phyloP scores from a whole-genome alignment of 2,329 filamentous ascomycete genomes.

The Pyricularia pennisetigena region DNA sequence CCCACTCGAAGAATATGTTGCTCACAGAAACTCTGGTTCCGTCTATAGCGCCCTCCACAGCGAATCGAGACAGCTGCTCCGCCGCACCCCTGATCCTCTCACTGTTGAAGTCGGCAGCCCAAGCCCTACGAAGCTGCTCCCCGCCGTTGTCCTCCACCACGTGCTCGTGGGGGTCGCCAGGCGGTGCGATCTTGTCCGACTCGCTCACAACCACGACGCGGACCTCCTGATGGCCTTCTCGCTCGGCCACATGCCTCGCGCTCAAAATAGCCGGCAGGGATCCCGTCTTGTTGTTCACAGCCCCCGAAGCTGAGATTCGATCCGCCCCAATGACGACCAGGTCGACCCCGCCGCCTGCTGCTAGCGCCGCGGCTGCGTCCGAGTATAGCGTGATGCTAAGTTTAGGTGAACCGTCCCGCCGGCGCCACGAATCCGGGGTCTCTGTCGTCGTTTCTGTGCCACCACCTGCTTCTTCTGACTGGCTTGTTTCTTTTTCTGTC shows the following conservation, averaged over 20 bases:
- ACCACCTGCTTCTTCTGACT: background rate
- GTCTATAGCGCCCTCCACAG: constrained; percentile 6
- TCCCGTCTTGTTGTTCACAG: constrained; percentile 58
- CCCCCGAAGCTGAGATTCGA: constrained; percentile 44
- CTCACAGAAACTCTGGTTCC: constrained; percentile 21
- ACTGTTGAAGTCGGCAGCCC: constrained; percentile 24
- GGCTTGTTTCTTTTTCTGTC: constrained; percentile 7
- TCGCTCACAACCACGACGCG: constrained; percentile 47
- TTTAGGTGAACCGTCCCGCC: background rate
- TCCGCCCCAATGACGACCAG: constrained; percentile 56
- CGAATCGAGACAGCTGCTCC: background rate
- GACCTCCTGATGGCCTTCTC: constrained; percentile 13
- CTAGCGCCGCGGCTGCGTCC: constrained; percentile 48
- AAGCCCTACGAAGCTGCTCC: constrained; percentile 36
- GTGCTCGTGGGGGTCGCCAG: constrained; percentile 31
- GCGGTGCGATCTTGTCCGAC: constrained; percentile 49
- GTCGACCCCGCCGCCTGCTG: constrained; percentile 36
- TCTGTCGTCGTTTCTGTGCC: background rate
- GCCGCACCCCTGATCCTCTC: constrained; percentile 13
- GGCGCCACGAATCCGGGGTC: background rate
- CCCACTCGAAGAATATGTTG: constrained; percentile 54
- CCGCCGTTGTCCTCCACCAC: constrained; percentile 39
- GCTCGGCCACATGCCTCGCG: constrained; percentile 33
- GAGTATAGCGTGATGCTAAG: constrained; percentile 39
- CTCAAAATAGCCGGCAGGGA: constrained; percentile 48